These are phyloP conservation scores for Pinus tabuliformis DNA, from an alignment of 75 land plant genomes.

Conservation along the genomic window DNA sequence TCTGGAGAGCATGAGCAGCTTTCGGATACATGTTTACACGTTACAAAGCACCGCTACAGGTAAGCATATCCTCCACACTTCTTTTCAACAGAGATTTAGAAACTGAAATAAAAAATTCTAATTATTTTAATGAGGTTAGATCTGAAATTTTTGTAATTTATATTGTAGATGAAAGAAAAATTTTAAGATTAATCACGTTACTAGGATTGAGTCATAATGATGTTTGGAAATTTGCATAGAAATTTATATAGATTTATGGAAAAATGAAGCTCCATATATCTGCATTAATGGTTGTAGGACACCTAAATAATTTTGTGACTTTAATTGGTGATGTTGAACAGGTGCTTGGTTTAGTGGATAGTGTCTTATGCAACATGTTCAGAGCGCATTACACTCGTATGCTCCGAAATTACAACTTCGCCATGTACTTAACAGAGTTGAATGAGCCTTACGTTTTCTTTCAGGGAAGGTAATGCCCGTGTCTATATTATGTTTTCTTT, in stretches of 20 bases:
- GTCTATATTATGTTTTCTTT: background rate
- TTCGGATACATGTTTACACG: slow-evolving; percentile 22
- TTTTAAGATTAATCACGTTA: no score
- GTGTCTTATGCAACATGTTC: slow-evolving; percentile 19
- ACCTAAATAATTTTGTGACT: background rate
- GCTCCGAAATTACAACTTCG: slow-evolving; percentile 19
- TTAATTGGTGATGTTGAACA: background rate
- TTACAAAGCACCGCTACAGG: slow-evolving; percentile 33
- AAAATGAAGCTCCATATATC: no score
- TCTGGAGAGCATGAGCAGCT: slow-evolving; percentile 29
- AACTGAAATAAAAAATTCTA: no score
- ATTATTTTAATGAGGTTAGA: no score
- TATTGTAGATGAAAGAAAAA: no score
- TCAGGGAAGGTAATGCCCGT: slow-evolving; percentile 38
- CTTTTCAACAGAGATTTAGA: no score
- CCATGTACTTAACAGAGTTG: slow-evolving; percentile 37
- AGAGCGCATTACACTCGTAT: background rate
- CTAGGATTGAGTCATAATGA: no score
- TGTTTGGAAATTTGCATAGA: no score
- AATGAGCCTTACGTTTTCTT: slow-evolving; percentile 65
- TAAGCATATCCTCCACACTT: no score
- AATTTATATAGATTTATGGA: no score
- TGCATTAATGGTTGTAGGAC: no score
- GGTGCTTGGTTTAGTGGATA: slow-evolving; percentile 20
- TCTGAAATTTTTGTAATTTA: no score